phyloP scores from a whole-genome alignment of 129 eudicot genomes.

The Flaveria brownii region DNA sequence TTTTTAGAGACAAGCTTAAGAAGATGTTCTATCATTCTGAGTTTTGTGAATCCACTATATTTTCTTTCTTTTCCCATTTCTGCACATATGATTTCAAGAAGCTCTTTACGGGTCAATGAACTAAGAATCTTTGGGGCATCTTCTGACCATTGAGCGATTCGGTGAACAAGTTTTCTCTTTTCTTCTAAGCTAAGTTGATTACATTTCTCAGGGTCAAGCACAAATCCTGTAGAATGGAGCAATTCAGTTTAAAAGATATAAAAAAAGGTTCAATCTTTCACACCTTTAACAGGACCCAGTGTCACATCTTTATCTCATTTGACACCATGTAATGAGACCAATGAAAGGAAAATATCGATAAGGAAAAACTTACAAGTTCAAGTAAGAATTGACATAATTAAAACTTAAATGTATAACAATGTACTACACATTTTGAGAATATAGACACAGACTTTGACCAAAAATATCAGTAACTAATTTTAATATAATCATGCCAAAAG shows the following conservation, averaged over 20 bases:
- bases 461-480: background rate
- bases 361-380: slow-evolving; percentile 8
- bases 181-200: slow-evolving; percentile 70
- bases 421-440: no score
- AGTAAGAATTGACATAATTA: background rate
- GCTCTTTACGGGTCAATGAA: slow-evolving; percentile 73
- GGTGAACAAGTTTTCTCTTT: slow-evolving; percentile 68
- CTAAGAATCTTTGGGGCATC: slow-evolving; percentile 67
- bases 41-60: slow-evolving; percentile 70
- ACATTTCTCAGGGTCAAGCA: slow-evolving; percentile 67
- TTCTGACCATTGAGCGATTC: slow-evolving; percentile 63
- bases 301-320: background rate
- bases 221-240: slow-evolving; percentile 49
- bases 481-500: background rate
- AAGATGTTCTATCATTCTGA: slow-evolving; percentile 76
- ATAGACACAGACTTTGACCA: no score
- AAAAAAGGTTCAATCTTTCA: slow-evolving; percentile 8
- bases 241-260: background rate
- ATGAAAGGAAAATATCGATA: background rate
- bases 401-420: background rate
- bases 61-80: slow-evolving; percentile 92
- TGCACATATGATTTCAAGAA: slow-evolving; percentile 81
- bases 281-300: background rate
- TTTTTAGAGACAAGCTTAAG: slow-evolving; percentile 47
- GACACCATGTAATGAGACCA: background rate